A percentile compares a stretch with the other conserved stretches of the same genome.
These are phyloP conservation scores for Leptographium wingfieldii DNA, from an alignment of 2,329 filamentous ascomycete species.

Conservation along the genomic window DNA sequence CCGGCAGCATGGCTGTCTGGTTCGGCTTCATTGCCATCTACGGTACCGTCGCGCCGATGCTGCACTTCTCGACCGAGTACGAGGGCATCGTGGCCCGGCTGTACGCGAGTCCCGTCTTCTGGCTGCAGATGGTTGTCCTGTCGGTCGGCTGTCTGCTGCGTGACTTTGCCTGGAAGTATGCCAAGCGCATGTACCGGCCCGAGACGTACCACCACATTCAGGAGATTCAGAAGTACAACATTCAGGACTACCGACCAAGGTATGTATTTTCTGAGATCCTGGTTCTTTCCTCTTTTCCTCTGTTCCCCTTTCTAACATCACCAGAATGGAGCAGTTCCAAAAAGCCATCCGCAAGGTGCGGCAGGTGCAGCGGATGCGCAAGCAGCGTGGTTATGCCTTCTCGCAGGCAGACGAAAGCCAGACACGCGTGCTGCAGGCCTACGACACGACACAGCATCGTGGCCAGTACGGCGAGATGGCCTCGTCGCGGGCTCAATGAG, in stretches of 20 bases:
- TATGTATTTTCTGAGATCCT: constrained; percentile 28
- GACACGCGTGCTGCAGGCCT: constrained; percentile 88
- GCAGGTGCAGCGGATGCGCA: constrained; percentile 97
- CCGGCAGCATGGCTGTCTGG: constrained; percentile 86
- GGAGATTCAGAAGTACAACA: constrained; percentile 99
- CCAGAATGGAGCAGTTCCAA: constrained; percentile 97
- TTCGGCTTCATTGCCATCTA: constrained; percentile 81
- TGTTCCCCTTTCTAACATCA: background rate
- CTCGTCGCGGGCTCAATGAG: constrained; percentile 11
- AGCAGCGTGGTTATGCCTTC: constrained; percentile 96
- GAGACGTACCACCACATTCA: constrained; percentile 97
- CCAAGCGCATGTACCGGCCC: constrained; percentile 92
- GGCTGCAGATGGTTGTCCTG: constrained; percentile 74
- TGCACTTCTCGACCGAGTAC: constrained; percentile 74
- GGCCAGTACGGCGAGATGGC: constrained; percentile 95
- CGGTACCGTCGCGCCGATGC: constrained; percentile 69
- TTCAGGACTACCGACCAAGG: constrained; percentile 95
- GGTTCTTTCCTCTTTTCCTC: background rate
- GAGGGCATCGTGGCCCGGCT: constrained; percentile 69
- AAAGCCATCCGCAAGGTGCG: constrained; percentile 97
- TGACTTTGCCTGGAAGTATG: constrained; percentile 95
- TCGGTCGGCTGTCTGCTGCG: constrained; percentile 71
- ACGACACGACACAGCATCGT: constrained; percentile 88
- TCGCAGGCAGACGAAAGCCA: constrained; percentile 95
- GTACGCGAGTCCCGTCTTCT: constrained; percentile 75